phyloP scores from a whole-genome alignment of 176 grass and related monocot genomes.

The Lolium multiflorum region DNA sequence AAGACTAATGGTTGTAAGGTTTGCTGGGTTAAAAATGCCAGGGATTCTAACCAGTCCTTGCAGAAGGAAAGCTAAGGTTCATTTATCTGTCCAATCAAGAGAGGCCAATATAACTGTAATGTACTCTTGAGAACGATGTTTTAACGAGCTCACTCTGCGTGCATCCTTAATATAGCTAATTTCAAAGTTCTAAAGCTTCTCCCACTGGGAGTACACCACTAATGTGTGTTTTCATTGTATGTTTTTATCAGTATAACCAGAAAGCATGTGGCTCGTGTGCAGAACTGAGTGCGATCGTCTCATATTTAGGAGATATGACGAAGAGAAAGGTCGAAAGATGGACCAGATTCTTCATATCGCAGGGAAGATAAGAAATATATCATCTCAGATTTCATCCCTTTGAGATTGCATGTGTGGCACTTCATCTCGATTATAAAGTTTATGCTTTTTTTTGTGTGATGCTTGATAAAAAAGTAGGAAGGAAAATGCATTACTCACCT shows the following conservation, averaged over 20 bases:
- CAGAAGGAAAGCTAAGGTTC: no score
- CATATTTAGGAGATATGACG: constrained; percentile 71
- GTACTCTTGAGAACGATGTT: not conserved
- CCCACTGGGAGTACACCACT: not conserved
- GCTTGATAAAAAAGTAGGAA: no score
- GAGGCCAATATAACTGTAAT: no score
- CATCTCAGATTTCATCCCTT: constrained; percentile 43
- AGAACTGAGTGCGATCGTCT: constrained; percentile 51
- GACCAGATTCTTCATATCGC: constrained; percentile 65
- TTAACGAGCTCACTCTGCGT: not conserved
- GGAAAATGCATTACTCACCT: no score
- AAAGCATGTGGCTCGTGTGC: constrained; percentile 47
- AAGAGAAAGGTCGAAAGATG: constrained; percentile 66
- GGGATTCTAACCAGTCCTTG: not conserved
- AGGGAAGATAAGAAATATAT: constrained; percentile 64
- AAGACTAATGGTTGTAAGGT: not conserved
- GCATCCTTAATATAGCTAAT: not conserved
- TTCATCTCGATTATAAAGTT: no score
- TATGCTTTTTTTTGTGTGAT: no score
- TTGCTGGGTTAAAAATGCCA: not conserved
- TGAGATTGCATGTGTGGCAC: no score
- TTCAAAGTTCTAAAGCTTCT: not conserved
- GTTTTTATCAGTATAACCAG: constrained; percentile 40
- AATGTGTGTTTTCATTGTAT: not conserved
- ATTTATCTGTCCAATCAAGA: not conserved